Percentiles rank a stretch among this genome's conserved stretches.
Evolutionary conservation across 176 grass and related monocot species (phyloP).

Genomic region (Themeda triandra): DNA sequence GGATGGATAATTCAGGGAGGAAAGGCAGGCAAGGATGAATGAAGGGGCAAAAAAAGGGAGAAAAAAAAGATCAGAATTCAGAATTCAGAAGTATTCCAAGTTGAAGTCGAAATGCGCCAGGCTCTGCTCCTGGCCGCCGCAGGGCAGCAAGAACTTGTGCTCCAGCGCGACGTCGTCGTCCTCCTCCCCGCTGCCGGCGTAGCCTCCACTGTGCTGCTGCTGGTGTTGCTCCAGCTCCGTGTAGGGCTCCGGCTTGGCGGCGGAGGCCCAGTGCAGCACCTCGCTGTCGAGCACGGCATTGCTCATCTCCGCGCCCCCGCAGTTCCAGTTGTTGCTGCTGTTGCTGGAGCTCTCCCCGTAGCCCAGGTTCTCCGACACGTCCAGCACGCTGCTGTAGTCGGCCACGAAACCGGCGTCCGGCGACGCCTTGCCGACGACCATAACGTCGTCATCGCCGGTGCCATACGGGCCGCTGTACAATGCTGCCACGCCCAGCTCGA

Average conservation of each 20-base stretch:
- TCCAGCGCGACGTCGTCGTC: slow-evolving; percentile 50
- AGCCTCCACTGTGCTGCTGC: not conserved
- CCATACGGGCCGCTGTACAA: slow-evolving; percentile 22
- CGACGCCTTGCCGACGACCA: slow-evolving; percentile 22
- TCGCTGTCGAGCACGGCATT: slow-evolving; percentile 50
- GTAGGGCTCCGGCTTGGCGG: slow-evolving; percentile 30
- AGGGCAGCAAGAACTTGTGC: slow-evolving; percentile 48
- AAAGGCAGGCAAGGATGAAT: not conserved
- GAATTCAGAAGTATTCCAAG: slow-evolving; percentile 65
- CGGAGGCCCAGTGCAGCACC: slow-evolving; percentile 55
- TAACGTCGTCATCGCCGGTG: not conserved
- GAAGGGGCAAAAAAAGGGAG: not conserved
- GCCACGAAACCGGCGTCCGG: slow-evolving; percentile 43
- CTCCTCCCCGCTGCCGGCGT: not conserved
- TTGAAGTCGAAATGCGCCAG: slow-evolving; percentile 55
- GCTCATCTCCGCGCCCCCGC: slow-evolving; percentile 29
- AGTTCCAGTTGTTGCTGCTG: slow-evolving; percentile 78
- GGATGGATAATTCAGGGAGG: not conserved
- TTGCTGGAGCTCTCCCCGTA: slow-evolving; percentile 78
- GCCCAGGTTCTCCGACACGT: slow-evolving; percentile 75
- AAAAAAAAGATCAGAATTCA: too few species aligned
- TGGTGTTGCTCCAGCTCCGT: slow-evolving; percentile 28
- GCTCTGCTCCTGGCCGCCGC: slow-evolving; percentile 48
- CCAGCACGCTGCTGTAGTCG: slow-evolving; percentile 65
- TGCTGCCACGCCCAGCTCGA: slow-evolving; percentile 35